phyloP scores from a whole-genome alignment of 768 basidiomycete species.

The Royoungia palumana region DNA sequence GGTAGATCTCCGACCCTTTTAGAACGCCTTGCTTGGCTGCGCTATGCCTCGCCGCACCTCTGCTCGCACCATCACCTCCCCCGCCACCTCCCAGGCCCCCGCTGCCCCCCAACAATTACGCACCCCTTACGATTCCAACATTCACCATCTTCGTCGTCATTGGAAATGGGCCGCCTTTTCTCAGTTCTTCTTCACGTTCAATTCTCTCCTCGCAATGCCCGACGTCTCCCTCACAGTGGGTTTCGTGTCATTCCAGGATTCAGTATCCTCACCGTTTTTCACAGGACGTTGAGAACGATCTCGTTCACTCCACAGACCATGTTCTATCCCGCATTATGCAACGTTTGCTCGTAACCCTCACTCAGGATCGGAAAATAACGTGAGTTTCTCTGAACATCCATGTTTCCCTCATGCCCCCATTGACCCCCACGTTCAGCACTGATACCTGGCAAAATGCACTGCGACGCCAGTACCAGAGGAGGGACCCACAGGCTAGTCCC shows the following conservation, averaged over 20 bases:
- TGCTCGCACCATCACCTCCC: constrained; percentile 34
- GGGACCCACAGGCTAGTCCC: constrained; percentile 67
- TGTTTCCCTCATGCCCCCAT: constrained; percentile 18
- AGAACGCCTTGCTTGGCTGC: constrained; percentile 36
- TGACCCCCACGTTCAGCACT: constrained; percentile 39
- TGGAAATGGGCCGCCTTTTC: constrained; percentile 94
- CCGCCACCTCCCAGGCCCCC: constrained; percentile 29
- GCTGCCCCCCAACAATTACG: constrained; percentile 26
- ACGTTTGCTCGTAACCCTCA: constrained; percentile 66
- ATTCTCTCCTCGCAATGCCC: constrained; percentile 63
- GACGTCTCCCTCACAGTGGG: constrained; percentile 67
- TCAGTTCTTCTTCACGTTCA: constrained; percentile 88
- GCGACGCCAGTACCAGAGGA: constrained; percentile 72
- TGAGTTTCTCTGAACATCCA: constrained; percentile 37
- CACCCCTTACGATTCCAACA: constrained; percentile 35
- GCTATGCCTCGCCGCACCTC: constrained; percentile 60
- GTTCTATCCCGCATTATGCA: constrained; percentile 74
- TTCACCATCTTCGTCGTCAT: constrained; percentile 62
- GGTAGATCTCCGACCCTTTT: constrained; percentile 37
- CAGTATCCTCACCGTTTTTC: constrained; percentile 4
- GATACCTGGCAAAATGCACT: constrained; percentile 79
- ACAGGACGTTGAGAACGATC: constrained; percentile 79
- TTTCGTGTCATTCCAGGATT: constrained; percentile 8
- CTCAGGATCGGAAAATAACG: constrained; percentile 79
- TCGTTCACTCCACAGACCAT: constrained; percentile 53